phyloP scores from a whole-genome alignment of 2,329 filamentous ascomycete genomes.

The Calonectria crousiana region DNA sequence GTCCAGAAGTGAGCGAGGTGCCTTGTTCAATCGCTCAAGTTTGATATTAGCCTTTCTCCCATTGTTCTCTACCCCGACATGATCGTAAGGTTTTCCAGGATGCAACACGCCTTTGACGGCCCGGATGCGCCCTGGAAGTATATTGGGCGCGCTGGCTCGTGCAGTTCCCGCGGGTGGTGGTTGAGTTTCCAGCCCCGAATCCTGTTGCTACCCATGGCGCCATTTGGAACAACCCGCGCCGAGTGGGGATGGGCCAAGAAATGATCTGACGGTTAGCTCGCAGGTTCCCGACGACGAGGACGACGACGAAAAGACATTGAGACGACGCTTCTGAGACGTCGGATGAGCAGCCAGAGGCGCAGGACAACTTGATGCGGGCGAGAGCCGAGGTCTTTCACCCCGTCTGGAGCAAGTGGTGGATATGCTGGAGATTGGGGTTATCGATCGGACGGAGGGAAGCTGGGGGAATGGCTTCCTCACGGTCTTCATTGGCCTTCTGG shows the following conservation, averaged over 20 bases:
- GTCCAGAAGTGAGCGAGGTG: neutral
- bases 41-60: neutral
- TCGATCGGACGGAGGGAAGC: constrained; percentile 22
- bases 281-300: neutral
- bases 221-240: constrained; percentile 1
- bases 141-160: neutral
- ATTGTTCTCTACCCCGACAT: neutral
- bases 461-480: constrained; percentile 10
- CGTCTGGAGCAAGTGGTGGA: constrained; percentile 8
- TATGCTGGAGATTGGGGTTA: constrained; percentile 10
- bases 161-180: neutral
- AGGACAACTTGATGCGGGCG: neutral
- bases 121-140: neutral
- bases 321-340: neutral
- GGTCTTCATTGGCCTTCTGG: constrained; percentile 6
- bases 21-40: neutral
- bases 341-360: neutral
- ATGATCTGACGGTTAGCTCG: constrained; percentile 6
- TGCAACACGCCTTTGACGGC: neutral
- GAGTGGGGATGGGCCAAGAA: constrained; percentile 5
- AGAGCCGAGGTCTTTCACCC: neutral
- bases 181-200: neutral
- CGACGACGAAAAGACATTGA: too few relatives aligned
- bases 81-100: neutral
- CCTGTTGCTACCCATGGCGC: neutral